Base-by-base conservation (phyloP, 83 land plant species). In the Diphasiastrum complanatum region DNA sequence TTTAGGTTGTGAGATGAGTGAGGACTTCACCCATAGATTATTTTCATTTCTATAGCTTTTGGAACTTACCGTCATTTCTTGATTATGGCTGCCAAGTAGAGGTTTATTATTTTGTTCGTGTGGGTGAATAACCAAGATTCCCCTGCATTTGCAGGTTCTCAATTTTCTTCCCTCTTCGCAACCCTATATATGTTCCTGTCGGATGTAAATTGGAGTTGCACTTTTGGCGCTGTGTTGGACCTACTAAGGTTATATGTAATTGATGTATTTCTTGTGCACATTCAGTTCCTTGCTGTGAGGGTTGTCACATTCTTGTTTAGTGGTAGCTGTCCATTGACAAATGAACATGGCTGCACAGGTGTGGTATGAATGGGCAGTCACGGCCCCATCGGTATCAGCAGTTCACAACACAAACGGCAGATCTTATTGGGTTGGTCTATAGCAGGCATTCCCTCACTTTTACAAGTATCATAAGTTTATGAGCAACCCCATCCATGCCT, bases 321-420 rank as follows among this genome's bases (percentile, higher is more conserved):
- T n/a, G n/a, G n/a, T 61, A 59, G 11, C 12, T 65, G 4, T 61
- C 29, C 61, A 24, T 27, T 16, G 53, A 4, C 59, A 55, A 16
- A 3, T 52, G 65, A 2, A 25, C 33, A 63, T 40, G 43, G 12
- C 43, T 40, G 43, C n/a, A n/a, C 77, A 89, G 96, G 96, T 95
- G 25, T 95, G 99, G 99, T 95, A 95, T 40, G 99, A 95, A 63
- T 95, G 99, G 99, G 79, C 83, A 49, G 85, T 95, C 33, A 73
- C 89, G 1, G 72, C 89, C 51, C 99, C 99, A 8, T 32, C 63
- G 26, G 66, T 76, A 18, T 84, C 86, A 8, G 79, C 97, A 16
- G 70, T 95, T 34, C 99, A 95, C 73, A 95, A 95, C 74, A 52
- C 63, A 33, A 91, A 81, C 51, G 99, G 99, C 8, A 81, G 99